phyloP scores from a whole-genome alignment of 805 yeast species.

The Lipomyces oligophaga region DNA sequence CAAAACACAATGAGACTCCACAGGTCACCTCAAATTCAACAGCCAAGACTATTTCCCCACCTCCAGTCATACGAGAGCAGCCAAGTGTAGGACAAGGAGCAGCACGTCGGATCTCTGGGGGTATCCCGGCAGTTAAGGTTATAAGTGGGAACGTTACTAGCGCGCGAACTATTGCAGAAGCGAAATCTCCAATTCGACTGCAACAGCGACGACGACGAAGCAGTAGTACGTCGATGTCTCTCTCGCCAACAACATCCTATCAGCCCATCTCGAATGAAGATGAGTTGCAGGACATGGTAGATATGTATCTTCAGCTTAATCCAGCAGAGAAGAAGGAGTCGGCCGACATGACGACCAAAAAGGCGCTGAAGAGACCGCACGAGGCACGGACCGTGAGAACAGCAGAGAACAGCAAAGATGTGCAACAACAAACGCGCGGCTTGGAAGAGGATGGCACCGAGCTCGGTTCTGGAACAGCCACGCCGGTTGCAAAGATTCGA shows the following conservation, averaged over 20 bases:
- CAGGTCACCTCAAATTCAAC: too few relatives aligned
- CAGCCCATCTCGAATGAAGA: slow-evolving; percentile 19
- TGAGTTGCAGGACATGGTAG: slow-evolving; percentile 28
- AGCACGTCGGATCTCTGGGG: too few relatives aligned
- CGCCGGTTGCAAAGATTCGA: slow-evolving; percentile 7
- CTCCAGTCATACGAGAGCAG: neutral
- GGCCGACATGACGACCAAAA: slow-evolving; percentile 4
- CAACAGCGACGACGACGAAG: slow-evolving; percentile 7
- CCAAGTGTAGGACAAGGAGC: too few relatives aligned
- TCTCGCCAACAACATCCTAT: slow-evolving; percentile 24
- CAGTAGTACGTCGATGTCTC: slow-evolving; percentile 15
- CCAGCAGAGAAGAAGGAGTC: slow-evolving; percentile 3
- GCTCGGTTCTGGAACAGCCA: slow-evolving; percentile 6
- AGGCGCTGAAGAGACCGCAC: slow-evolving; percentile 14
- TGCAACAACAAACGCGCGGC: too few relatives aligned
- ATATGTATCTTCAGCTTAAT: slow-evolving; percentile 21
- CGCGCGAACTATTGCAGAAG: too few relatives aligned
- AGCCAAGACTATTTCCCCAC: neutral
- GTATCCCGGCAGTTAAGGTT: slow-evolving; percentile 19
- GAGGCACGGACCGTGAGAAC: neutral
- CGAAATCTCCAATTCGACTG: too few relatives aligned
- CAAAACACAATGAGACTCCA: too few relatives aligned
- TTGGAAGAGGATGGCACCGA: neutral
- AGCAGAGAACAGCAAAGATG: neutral
- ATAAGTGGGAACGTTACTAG: too few relatives aligned